Conservation (phyloP, 2,329 filamentous ascomycete species). For the Exophiala calicioides region DNA sequence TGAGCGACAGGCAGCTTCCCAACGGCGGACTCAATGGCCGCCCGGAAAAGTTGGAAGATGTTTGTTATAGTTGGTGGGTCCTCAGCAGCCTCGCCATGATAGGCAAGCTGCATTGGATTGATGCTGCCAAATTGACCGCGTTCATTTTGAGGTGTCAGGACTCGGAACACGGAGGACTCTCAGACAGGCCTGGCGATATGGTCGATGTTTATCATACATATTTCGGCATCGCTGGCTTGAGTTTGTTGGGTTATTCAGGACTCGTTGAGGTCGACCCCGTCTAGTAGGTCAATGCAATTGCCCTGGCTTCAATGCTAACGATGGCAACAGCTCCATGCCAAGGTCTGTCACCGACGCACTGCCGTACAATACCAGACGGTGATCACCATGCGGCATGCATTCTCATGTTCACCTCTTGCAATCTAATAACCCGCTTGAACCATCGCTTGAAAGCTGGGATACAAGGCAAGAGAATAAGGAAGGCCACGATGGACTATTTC, state of each 20-base stretch:
- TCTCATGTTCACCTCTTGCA: constrained; percentile 55
- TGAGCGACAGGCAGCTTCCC: constrained; percentile 87
- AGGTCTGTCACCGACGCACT: constrained; percentile 62
- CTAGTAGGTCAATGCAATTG: constrained; percentile 63
- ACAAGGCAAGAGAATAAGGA: constrained; percentile 68
- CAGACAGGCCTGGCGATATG: constrained; percentile 89
- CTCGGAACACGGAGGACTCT: constrained; percentile 76
- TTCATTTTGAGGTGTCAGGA: constrained; percentile 94
- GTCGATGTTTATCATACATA: constrained; percentile 96
- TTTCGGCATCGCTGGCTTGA: constrained; percentile 86
- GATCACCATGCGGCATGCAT: constrained; percentile 13
- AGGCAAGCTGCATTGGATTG: constrained; percentile 86
- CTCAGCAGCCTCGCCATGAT: constrained; percentile 90
- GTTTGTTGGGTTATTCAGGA: constrained; percentile 75
- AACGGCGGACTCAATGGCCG: constrained; percentile 89
- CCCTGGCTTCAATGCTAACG: constrained; percentile 23
- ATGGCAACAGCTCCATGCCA: constrained; percentile 64
- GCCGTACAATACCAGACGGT: constrained; percentile 26
- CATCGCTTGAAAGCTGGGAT: constrained; percentile 61
- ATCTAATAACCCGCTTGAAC: constrained; percentile 68
- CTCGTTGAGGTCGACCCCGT: constrained; percentile 80
- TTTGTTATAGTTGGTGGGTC: constrained; percentile 99
- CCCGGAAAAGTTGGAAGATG: constrained; percentile 93
- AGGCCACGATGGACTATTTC: constrained; percentile 28
- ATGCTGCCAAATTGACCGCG: constrained; percentile 70